Base-by-base conservation (phyloP, 306 rosid species). In the Pyrus communis region DNA sequence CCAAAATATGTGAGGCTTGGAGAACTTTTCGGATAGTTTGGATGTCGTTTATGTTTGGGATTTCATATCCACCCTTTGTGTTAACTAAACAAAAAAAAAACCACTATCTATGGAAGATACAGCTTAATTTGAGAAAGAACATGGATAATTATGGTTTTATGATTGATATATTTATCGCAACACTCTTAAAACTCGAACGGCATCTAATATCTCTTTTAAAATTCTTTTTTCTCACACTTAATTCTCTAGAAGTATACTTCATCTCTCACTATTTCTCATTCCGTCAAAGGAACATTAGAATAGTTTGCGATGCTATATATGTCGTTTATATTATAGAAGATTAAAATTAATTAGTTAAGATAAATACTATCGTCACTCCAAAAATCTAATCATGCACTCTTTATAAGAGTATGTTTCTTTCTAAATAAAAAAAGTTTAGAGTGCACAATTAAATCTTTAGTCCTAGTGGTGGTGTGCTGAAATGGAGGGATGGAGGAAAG, bases 1-100 rank as follows among this genome's bases (percentile, higher is more conserved):
- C 49, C 7, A 27, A 72, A 66, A 33, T 66, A 58, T 35, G 74
- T 46, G 66, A 58, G 75, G 62, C 38, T 58, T 67, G 45, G 84
- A 75, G 77, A 70, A 21, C 46, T 71, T 49, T 42, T 55, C 75
- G 81, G 55, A 19, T 27, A 28, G 33, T 35, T 51, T 40, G 1
- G 21, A 60, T 68, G 60, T 22, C 27, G 70, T 31, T 57, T 43
- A 9, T 3, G 42, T 52, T 65, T 8, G n/a, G 14, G 23, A 25
- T n/a, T 74, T 75, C 62, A 17, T 23, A 13, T 59, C 17, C 71
- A 30, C n/a, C 18, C 3, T 17, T 43, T 70, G 61, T 22, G 52
- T 33, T 62, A 62, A 18, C 3, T 3, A 8, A 28, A 62, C 7
- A 62, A 62, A 28, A 25, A 25, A 25, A 7, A 6, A 2, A 28